Conservation (phyloP, 805 yeast species). For the Danielia oregonensis region DNA sequence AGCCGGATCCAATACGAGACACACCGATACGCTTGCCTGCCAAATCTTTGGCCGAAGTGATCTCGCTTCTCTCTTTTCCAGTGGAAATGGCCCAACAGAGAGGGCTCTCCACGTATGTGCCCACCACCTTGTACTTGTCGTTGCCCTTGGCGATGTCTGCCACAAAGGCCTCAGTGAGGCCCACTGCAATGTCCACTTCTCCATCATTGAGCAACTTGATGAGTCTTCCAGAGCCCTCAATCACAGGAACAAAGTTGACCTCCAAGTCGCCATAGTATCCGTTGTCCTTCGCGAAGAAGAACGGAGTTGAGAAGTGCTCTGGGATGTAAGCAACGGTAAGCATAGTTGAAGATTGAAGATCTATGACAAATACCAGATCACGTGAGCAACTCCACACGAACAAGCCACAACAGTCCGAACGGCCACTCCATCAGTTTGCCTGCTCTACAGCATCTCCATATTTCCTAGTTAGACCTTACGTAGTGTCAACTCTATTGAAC, state of each 20-base stretch:
- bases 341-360: not conserved
- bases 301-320: constrained; percentile 88
- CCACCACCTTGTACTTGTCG: constrained; percentile 60
- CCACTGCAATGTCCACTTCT: constrained; percentile 77
- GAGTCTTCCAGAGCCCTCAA: constrained; percentile 86
- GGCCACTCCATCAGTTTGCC: not conserved
- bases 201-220: constrained; percentile 64
- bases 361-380: not conserved
- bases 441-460: too few relatives aligned
- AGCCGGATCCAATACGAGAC: constrained; percentile 85
- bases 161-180: constrained; percentile 87
- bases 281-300: constrained; percentile 63
- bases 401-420: not conserved
- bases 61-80: constrained; percentile 57
- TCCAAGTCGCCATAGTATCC: constrained; percentile 52
- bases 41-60: constrained; percentile 50
- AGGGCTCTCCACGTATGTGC: constrained; percentile 83
- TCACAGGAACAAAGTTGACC: constrained; percentile 63
- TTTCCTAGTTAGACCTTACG: too few relatives aligned
- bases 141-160: constrained; percentile 76
- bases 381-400: not conserved
- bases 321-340: constrained; percentile 77
- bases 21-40: constrained; percentile 69
- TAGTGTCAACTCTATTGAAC: too few relatives aligned
- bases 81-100: constrained; percentile 89